Percentiles rank a stretch among this genome's conserved stretches.
These are phyloP conservation scores for Diaporthe ilicicola DNA, from an alignment of 2,329 filamentous ascomycete genomes.

Conservation along the genomic window DNA sequence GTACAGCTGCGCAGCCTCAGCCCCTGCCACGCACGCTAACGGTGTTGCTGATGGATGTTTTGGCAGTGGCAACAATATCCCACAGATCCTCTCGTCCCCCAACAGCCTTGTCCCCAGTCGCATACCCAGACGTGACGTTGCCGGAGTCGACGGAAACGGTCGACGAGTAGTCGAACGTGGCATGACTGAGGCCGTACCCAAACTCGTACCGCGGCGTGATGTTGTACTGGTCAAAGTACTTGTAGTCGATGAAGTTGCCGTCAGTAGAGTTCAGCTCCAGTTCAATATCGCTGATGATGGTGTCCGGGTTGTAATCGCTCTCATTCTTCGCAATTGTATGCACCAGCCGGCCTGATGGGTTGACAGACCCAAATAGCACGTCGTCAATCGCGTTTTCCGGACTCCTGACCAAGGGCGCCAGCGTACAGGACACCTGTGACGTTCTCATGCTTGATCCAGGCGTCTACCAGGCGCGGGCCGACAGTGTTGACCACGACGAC, in stretches of 20 bases:
- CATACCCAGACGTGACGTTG: constrained; percentile 44
- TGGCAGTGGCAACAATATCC: constrained; percentile 52
- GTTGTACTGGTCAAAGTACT: constrained; percentile 58
- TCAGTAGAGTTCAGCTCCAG: constrained; percentile 61
- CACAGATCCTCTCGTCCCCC: constrained; percentile 58
- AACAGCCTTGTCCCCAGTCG: constrained; percentile 48
- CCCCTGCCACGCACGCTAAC: constrained; percentile 49
- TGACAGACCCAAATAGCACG: constrained; percentile 65
- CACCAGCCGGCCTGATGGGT: constrained; percentile 65
- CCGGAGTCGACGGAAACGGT: constrained; percentile 40
- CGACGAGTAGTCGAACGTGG: constrained; percentile 49
- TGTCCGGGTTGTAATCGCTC: constrained; percentile 64
- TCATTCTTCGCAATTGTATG: constrained; percentile 67
- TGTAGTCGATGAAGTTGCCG: constrained; percentile 62
- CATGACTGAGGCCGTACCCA: constrained; percentile 65
- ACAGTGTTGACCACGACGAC: constrained; percentile 74
- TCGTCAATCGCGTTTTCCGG: constrained; percentile 62
- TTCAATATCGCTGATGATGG: constrained; percentile 48
- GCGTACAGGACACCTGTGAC: constrained; percentile 71
- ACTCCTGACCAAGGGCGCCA: constrained; percentile 71
- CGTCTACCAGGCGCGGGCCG: constrained; percentile 63
- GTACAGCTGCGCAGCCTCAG: constrained; percentile 59
- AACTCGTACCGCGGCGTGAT: constrained; percentile 63
- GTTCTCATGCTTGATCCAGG: constrained; percentile 69
- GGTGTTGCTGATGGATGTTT: constrained; percentile 51